These are phyloP conservation scores for Lachnellula arida DNA, from an alignment of 2,329 filamentous ascomycete genomes.

Conservation along the genomic window DNA sequence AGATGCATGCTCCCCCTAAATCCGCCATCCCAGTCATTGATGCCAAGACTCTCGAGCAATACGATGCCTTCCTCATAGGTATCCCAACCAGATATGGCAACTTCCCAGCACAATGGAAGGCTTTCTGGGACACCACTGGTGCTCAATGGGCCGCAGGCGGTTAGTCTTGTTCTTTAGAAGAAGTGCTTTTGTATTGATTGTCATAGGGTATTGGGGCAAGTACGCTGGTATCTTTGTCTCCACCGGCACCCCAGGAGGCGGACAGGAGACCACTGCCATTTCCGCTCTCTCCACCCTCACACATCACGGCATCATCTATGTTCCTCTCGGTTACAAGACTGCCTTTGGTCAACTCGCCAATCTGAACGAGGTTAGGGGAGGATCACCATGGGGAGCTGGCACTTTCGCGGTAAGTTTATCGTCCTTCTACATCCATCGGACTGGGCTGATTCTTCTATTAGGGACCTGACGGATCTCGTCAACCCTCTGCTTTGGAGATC, in stretches of 20 bases:
- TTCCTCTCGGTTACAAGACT: constrained; percentile 90
- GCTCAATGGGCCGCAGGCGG: constrained; percentile 70
- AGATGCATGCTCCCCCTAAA: constrained; percentile 85
- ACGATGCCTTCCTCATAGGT: constrained; percentile 88
- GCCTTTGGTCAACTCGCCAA: constrained; percentile 66
- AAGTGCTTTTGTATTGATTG: too few relatives aligned
- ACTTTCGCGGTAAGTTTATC: constrained; percentile 66
- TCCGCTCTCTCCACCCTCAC: constrained; percentile 77
- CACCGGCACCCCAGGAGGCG: constrained; percentile 78
- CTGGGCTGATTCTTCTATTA: constrained; percentile 24
- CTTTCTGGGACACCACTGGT: constrained; percentile 82
- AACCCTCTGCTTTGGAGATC: constrained; percentile 72
- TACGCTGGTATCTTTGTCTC: constrained; percentile 87
- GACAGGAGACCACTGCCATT: constrained; percentile 85
- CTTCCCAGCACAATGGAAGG: constrained; percentile 95
- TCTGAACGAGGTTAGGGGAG: constrained; percentile 76
- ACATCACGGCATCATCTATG: constrained; percentile 94
- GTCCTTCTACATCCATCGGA: constrained; percentile 5
- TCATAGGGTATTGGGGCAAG: constrained; percentile 69
- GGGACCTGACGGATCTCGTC: constrained; percentile 72
- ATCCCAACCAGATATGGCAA: constrained; percentile 96
- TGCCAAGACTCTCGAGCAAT: constrained; percentile 58
- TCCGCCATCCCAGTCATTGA: constrained; percentile 59
- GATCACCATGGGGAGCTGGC: constrained; percentile 87
- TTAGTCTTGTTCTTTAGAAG: too few relatives aligned